These are phyloP conservation scores for Fusarium metavorans DNA, from an alignment of 2,329 filamentous ascomycete genomes.

Conservation along the genomic window DNA sequence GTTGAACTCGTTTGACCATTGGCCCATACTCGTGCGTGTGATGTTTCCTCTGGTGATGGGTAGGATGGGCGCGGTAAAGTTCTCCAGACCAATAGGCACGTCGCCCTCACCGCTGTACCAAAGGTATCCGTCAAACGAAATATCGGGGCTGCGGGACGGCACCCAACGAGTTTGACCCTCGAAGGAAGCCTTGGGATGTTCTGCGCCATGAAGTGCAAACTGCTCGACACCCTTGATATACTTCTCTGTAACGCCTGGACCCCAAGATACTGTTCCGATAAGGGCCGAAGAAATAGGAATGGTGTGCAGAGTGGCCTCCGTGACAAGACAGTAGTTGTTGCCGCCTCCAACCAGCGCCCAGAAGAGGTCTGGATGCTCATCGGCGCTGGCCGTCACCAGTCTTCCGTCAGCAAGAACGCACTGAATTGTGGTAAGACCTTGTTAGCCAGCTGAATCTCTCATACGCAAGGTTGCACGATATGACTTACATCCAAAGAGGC, in stretches of 20 bases:
- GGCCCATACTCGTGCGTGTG: constrained; percentile 1
- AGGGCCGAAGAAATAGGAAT: neutral
- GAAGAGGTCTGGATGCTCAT: constrained; percentile 2
- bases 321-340: constrained; percentile 4
- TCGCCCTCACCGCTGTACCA: constrained; percentile 2
- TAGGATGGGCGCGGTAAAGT: constrained; percentile 1
- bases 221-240: constrained; percentile 8
- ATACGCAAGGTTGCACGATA: neutral
- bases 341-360: constrained; percentile 2
- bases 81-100: constrained; percentile 4
- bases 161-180: constrained; percentile 5
- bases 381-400: neutral
- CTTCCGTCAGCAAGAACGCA: neutral
- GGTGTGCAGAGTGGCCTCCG: neutral
- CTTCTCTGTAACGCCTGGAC: neutral
- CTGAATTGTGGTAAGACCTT: neutral
- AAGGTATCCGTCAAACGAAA: constrained; percentile 4
- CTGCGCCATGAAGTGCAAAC: neutral
- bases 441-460: neutral
- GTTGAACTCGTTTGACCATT: constrained; percentile 4
- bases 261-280: neutral
- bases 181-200: constrained; percentile 7
- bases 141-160: neutral
- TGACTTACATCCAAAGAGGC: neutral
- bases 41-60: constrained; percentile 5